Base-by-base conservation (phyloP, 106 monocot species). In the Platanthera zijinensis region DNA sequence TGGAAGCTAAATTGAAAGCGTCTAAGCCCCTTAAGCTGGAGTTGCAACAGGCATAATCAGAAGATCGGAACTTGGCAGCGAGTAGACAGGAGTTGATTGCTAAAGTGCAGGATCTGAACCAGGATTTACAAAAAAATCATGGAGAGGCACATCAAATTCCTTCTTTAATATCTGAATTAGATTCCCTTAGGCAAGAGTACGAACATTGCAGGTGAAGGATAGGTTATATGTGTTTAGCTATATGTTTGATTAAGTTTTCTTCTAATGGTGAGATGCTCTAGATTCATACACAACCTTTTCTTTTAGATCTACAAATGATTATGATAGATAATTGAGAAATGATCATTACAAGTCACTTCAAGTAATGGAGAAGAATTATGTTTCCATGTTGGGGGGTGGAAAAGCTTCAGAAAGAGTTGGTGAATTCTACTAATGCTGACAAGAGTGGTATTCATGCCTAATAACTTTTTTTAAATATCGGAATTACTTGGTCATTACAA, bases 261-360 rank as follows among this genome's bases (percentile, higher is more conserved):
- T 66, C 28, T 3, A 28, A 66, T 66, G 73, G 50, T 62, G 19
- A 22, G 6, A 13, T n/a, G 72, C 69, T 73, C 15, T 46, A 62
- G 6, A 48, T 72, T 51, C 28, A 56, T 51, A 47, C 57, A 10
- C 2, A 72, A 15, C 13, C 18, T 80, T 19, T 32, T 49, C 4
- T 69, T 80, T 70, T 79, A 95, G 94, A 73, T 80, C 81, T 52
- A 85, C 89, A 46, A 91, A 91, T 86, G 94, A 95, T 6, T 87
- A 91, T 78, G 91, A 94, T 59, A 90, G 82, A 82, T 90, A 94
- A 69, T 69, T 86, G 48, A 78, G 81, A 57, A 75, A 79, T 70
- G 91, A 95, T 39, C 89, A 95, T 80, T 85, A 82, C 50, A 91
- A 95, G 54, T 89, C 89, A 45, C 85, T 95, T 84, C 87, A 95